Percentiles rank a stretch among this genome's conserved stretches.
Conservation (phyloP, 768 basidiomycete genomes). For the Mycena vitilis region DNA sequence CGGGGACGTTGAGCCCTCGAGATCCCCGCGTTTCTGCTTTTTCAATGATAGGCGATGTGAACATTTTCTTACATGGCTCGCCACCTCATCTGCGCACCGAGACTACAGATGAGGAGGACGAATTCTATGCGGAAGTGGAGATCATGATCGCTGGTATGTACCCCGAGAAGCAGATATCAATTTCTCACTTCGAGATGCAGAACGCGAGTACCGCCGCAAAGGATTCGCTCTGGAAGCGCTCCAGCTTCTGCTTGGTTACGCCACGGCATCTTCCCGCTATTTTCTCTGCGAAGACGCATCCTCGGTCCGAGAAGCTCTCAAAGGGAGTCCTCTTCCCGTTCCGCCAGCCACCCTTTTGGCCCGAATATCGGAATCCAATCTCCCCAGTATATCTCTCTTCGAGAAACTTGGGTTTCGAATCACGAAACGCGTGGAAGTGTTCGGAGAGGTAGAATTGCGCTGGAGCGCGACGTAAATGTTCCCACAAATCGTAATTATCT, state of each 20-base stretch:
- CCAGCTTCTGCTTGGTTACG: slow-evolving; percentile 75
- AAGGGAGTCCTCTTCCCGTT: slow-evolving; percentile 53
- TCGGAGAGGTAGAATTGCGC: slow-evolving; percentile 88
- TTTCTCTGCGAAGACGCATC: slow-evolving; percentile 26
- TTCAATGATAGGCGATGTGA: slow-evolving; percentile 93
- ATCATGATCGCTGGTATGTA: slow-evolving; percentile 90
- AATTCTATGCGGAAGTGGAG: slow-evolving; percentile 84
- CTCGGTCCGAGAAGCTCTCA: slow-evolving; percentile 23
- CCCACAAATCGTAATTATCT: background rate
- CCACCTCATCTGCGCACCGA: slow-evolving; percentile 16
- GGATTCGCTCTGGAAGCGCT: slow-evolving; percentile 75
- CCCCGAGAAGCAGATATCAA: background rate
- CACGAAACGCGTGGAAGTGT: slow-evolving; percentile 77
- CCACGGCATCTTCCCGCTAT: slow-evolving; percentile 58
- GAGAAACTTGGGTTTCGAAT: slow-evolving; percentile 79
- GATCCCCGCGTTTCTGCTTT: slow-evolving; percentile 49
- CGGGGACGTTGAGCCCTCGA: slow-evolving; percentile 35
- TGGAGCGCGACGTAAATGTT: slow-evolving; percentile 37
- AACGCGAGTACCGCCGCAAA: slow-evolving; percentile 72
- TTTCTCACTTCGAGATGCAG: slow-evolving; percentile 48
- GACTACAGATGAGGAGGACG: slow-evolving; percentile 45
- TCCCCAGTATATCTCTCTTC: slow-evolving; percentile 78
- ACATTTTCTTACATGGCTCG: slow-evolving; percentile 82
- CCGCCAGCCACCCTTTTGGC: slow-evolving; percentile 65
- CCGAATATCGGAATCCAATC: slow-evolving; percentile 78